phyloP scores from a whole-genome alignment of 352 stramenopile genomes.

The Phytophthora foliorum region DNA sequence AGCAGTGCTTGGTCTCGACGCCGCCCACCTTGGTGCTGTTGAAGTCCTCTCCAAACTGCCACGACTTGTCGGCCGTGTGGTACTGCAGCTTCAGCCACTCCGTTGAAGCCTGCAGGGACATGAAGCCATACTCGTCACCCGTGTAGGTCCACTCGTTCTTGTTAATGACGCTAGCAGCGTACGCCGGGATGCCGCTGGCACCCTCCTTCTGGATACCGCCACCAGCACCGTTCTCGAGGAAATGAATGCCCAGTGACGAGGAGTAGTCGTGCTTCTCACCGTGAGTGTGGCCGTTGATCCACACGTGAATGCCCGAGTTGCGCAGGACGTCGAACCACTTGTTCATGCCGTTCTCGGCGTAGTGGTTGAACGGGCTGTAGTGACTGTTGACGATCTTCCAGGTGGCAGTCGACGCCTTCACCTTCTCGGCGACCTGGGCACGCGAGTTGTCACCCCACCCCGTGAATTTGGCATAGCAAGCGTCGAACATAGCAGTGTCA shows the following conservation, averaged over 20 bases:
- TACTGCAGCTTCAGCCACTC: constrained; percentile 35
- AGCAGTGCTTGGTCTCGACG: constrained; percentile 29
- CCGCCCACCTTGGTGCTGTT: constrained; percentile 16
- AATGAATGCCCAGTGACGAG: constrained; percentile 17
- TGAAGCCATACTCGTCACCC: constrained; percentile 24
- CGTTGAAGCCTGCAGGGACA: constrained; percentile 21
- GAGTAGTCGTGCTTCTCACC: constrained; percentile 45
- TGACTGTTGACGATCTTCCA: constrained; percentile 40
- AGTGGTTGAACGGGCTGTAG: constrained; percentile 31
- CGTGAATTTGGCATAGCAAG: constrained; percentile 16
- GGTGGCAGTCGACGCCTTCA: constrained; percentile 23
- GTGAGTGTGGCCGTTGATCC: constrained; percentile 40
- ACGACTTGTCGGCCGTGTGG: constrained; percentile 21
- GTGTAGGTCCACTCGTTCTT: constrained; percentile 23
- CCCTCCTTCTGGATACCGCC: constrained; percentile 24
- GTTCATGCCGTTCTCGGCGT: constrained; percentile 21
- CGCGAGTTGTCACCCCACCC: constrained; percentile 25
- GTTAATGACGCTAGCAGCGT: constrained; percentile 2
- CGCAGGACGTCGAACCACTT: constrained; percentile 26
- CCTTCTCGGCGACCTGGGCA: constrained; percentile 2
- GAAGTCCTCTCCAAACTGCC: constrained; percentile 14
- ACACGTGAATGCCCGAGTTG: constrained; percentile 14
- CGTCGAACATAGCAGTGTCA: constrained; percentile 20
- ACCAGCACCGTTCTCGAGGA: constrained; percentile 30
- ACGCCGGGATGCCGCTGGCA: constrained; percentile 19